A percentile compares a stretch with the other conserved stretches of the same genome.
These are phyloP conservation scores for Chloris gayana DNA, from an alignment of 176 grass and related monocot genomes.

Conservation along the genomic window DNA sequence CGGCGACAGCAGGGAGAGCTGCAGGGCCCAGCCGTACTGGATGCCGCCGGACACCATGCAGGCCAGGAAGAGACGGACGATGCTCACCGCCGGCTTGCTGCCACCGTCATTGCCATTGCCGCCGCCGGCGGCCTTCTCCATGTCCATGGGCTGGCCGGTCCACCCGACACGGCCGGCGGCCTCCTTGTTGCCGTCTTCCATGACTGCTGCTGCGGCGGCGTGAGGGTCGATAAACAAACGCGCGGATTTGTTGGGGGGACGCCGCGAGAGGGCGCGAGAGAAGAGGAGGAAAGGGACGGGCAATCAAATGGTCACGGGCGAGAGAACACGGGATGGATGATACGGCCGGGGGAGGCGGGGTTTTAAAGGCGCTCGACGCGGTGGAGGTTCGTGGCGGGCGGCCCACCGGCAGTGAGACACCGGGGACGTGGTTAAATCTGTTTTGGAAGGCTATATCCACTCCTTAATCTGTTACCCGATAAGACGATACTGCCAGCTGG, in stretches of 20 bases:
- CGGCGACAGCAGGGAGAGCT: slow-evolving; percentile 70
- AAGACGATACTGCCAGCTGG: neutral
- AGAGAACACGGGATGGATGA: neutral
- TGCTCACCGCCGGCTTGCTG: neutral
- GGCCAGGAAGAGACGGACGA: slow-evolving; percentile 58
- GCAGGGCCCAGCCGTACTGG: slow-evolving; percentile 96
- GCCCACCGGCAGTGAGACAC: slow-evolving; percentile 39
- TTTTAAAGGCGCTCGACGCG: slow-evolving; percentile 27
- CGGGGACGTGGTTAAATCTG: neutral
- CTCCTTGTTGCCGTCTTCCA: slow-evolving; percentile 39
- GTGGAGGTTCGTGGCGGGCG: slow-evolving; percentile 31
- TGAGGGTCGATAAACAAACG: too few relatives aligned
- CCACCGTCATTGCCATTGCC: neutral
- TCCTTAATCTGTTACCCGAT: slow-evolving; percentile 15
- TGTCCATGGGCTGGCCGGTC: neutral
- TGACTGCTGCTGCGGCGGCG: neutral
- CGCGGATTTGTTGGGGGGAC: neutral
- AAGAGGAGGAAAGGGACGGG: neutral
- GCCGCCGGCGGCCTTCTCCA: slow-evolving; percentile 19
- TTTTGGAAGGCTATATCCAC: neutral
- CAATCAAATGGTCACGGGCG: neutral
- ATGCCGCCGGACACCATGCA: slow-evolving; percentile 85
- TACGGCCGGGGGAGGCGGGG: neutral
- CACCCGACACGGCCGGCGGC: slow-evolving; percentile 5
- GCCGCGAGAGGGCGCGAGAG: neutral